Base-by-base conservation (phyloP, 805 yeast species). In the Lipomyces yamadae region DNA sequence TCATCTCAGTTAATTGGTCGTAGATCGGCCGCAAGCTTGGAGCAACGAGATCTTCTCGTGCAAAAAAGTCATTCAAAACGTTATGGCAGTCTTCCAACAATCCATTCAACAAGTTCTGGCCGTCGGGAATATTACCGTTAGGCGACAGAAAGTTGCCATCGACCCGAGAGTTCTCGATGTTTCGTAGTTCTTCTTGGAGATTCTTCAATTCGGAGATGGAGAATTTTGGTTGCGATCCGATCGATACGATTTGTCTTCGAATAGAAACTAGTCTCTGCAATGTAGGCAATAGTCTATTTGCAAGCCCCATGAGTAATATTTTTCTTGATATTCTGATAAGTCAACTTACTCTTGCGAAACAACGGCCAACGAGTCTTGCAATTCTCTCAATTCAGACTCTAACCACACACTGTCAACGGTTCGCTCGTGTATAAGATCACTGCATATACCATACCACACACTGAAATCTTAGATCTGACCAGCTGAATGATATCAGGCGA, bases 71-170 rank as follows among this genome's bases (percentile, higher is more conserved):
- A 65, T 83, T 84, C 54, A 92, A 79, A 66, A 91, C 81, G 71
- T 87, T 88, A 75, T 88, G 87, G 76, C 97, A 91, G 75, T 92
- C 96, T 77, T 92, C 97, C 34, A 91, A 80, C 56, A 92, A 67
- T 2, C 76, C 76, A 58, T 75, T 74, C 34, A 76, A 67, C 35
- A 72, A 70, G 18, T 70, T 72, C 64, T 77, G 78, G 34, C 79
- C 80, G 3, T 59, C 72, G 32, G 76, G 74, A 39, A 72, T 72
- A 32, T 72, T 70, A 30, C 78, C 77, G 24, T 72, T 68, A 10
- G 74, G 66, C 29, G 74, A 67, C 8, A 77, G 67, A 59, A 88
- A 87, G 70, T 83, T 81, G 29, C 90, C 93, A 62, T 80, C 82
- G 7, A 81, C 88, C 68, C 92, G 80, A 63, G 80, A 79, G 3